Base-by-base conservation (phyloP, 2,329 filamentous ascomycete species). In the Neofusicoccum laricinum region DNA sequence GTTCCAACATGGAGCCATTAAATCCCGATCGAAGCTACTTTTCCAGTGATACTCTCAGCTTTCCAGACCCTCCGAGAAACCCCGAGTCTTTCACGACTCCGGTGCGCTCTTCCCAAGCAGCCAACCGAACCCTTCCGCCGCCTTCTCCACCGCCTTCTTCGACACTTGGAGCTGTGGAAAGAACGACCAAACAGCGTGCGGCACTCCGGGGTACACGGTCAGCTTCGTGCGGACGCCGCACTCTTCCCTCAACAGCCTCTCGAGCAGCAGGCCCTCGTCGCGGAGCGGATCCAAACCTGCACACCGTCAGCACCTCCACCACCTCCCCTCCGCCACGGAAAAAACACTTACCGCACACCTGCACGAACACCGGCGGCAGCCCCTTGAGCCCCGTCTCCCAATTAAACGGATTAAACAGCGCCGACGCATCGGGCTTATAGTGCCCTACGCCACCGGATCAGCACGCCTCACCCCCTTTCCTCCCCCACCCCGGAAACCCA, bases 221-320 rank as follows among this genome's bases (percentile, higher is more conserved):
- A 84, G 43, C 53, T 73, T 77, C 2, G 82, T 84, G 67, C 74
- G 68, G 3, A 84, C 74, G 5, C 72, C 77, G 1, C 72, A 74
- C 36, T 81, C 77, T 63, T 81, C 79, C 40, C 77, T 72, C 63
- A 86, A 69, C 2, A 81, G 68, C 45, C 77, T 71, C 67, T 84
- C 83, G 66, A 85, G 86, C 0, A 86, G 79, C 53, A 86, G 66
- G 0, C 74, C 81, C 61, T 86, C 84, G 65, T 87, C 85, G 4
- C 84, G 72, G 2, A 83, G 66, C 0, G 79, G 79, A 68, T 86
- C 85, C 65, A 81, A 65, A 6, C 61, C 59, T 63, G 21, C 12
- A 12, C 11, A 49, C 4, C 3, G 30, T 25, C 12, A 40, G 40
- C 32, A 7, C 10, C 0, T 3, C 15, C 4, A 5, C 12, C 14